These are phyloP conservation scores for Hysterangium stoloniferum DNA, from an alignment of 768 basidiomycete genomes.

Conservation along the genomic window DNA sequence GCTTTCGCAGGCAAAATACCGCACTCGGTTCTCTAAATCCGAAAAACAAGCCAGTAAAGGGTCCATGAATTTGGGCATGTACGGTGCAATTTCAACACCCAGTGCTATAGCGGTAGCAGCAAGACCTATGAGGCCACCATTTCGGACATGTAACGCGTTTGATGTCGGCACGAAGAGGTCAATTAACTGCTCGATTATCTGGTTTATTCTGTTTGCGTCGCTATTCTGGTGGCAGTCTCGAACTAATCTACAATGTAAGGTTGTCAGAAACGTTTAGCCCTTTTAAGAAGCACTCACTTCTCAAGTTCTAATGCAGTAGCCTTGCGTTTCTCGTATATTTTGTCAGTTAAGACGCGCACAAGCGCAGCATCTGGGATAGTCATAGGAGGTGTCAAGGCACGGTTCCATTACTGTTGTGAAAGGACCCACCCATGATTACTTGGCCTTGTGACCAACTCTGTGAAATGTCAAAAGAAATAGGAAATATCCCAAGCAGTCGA, in stretches of 20 bases:
- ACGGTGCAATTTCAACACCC: slow-evolving; percentile 86
- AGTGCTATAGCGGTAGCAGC: slow-evolving; percentile 97
- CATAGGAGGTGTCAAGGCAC: no score
- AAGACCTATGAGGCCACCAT: slow-evolving; percentile 92
- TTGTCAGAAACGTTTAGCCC: background rate
- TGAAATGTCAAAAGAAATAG: no score
- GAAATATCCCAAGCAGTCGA: no score
- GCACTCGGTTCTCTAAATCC: slow-evolving; percentile 89
- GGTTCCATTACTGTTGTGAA: no score
- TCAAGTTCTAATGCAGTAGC: slow-evolving; percentile 92
- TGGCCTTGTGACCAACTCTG: no score
- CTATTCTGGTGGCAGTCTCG: slow-evolving; percentile 79
- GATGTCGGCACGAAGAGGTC: slow-evolving; percentile 83
- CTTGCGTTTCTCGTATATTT: slow-evolving; percentile 96
- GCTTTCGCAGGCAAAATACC: slow-evolving; percentile 97
- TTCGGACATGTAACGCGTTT: slow-evolving; percentile 83
- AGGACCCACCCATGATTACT: no score
- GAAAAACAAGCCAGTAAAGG: slow-evolving; percentile 87
- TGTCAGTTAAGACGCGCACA: slow-evolving; percentile 78
- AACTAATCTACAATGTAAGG: slow-evolving; percentile 34
- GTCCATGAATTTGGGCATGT: slow-evolving; percentile 89
- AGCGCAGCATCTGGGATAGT: slow-evolving; percentile 65
- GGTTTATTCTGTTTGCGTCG: slow-evolving; percentile 71
- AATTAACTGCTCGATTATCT: slow-evolving; percentile 90
- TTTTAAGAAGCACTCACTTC: slow-evolving; percentile 46